Conservation (phyloP, 768 basidiomycete species). For the Roridomyces roridus region DNA sequence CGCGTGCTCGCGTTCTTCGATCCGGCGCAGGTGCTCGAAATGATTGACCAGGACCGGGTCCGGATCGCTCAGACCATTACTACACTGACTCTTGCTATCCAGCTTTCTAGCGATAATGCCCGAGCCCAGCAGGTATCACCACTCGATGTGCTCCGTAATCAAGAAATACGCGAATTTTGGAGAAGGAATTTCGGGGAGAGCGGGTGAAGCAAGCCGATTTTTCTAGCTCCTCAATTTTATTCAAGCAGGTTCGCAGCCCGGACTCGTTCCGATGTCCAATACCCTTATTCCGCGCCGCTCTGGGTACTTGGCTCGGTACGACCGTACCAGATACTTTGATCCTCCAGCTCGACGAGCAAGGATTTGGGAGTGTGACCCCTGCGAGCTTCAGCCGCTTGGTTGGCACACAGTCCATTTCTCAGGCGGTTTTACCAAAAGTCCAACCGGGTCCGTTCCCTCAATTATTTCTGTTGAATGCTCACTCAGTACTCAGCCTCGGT, state of each 20-base stretch:
- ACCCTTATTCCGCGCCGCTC: neutral
- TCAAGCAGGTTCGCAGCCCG: neutral
- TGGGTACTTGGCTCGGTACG: conserved; percentile 4
- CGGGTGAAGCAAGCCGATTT: neutral
- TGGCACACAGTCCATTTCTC: neutral
- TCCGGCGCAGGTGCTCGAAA: conserved; percentile 5
- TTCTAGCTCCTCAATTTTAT: neutral
- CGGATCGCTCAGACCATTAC: conserved; percentile 4
- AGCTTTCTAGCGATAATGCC: too few relatives aligned
- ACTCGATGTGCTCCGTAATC: neutral
- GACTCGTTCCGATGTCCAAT: neutral
- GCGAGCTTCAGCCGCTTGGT: conserved; percentile 11
- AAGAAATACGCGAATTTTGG: conserved; percentile 9
- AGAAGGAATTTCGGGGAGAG: conserved; percentile 4
- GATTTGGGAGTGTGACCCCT: conserved; percentile 11
- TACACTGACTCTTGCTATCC: conserved; percentile 4
- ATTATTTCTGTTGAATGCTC: too few relatives aligned
- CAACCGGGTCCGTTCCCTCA: neutral
- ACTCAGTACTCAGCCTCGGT: too few relatives aligned
- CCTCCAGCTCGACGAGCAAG: conserved; percentile 12
- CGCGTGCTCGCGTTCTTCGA: conserved; percentile 16
- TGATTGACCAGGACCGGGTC: neutral
- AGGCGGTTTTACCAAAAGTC: neutral
- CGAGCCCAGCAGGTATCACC: too few relatives aligned
- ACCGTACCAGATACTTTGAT: neutral